Evolutionary conservation across 2,329 filamentous ascomycete genomes (phyloP).

Genomic region (Hymenoscyphus repandus): DNA sequence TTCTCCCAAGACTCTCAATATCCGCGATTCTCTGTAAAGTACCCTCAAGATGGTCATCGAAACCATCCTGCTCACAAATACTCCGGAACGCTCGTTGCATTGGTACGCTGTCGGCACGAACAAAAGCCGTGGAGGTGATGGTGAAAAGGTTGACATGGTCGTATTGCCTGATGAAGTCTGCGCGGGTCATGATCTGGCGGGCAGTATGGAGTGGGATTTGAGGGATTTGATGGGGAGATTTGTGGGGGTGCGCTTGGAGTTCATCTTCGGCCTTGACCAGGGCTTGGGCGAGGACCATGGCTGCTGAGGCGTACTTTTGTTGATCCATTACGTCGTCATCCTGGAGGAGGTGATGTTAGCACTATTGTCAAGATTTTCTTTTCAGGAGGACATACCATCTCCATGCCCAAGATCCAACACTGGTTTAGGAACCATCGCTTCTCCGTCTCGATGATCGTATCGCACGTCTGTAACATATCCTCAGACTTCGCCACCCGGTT

Average conservation of each 20-base stretch:
- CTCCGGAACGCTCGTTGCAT: slow-evolving; percentile 91
- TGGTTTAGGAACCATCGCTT: slow-evolving; percentile 77
- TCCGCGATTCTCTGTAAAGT: slow-evolving; percentile 83
- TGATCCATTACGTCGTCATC: slow-evolving; percentile 99
- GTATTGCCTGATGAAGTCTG: slow-evolving; percentile 89
- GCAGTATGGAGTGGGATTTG: slow-evolving; percentile 76
- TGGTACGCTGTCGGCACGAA: slow-evolving; percentile 88
- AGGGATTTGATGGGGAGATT: slow-evolving; percentile 51
- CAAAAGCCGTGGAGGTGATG: slow-evolving; percentile 80
- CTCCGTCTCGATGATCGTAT: slow-evolving; percentile 64
- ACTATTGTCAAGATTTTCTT: too few relatives aligned
- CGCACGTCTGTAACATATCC: slow-evolving; percentile 75
- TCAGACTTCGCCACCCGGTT: slow-evolving; percentile 82
- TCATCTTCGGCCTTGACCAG: slow-evolving; percentile 74
- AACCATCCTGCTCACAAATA: slow-evolving; percentile 72
- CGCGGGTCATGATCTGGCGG: slow-evolving; percentile 88
- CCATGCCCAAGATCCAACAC: slow-evolving; percentile 68
- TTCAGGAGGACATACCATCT: slow-evolving; percentile 43
- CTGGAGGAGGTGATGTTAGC: too few relatives aligned
- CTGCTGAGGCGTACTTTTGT: slow-evolving; percentile 90
- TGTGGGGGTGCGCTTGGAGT: slow-evolving; percentile 2
- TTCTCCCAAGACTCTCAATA: slow-evolving; percentile 89
- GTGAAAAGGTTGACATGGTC: slow-evolving; percentile 94
- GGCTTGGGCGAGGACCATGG: slow-evolving; percentile 87
- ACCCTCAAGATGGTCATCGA: slow-evolving; percentile 74